Evolutionary conservation across 805 yeast genomes (phyloP).

Genomic region (Yamadazyma paraphyllophila): DNA sequence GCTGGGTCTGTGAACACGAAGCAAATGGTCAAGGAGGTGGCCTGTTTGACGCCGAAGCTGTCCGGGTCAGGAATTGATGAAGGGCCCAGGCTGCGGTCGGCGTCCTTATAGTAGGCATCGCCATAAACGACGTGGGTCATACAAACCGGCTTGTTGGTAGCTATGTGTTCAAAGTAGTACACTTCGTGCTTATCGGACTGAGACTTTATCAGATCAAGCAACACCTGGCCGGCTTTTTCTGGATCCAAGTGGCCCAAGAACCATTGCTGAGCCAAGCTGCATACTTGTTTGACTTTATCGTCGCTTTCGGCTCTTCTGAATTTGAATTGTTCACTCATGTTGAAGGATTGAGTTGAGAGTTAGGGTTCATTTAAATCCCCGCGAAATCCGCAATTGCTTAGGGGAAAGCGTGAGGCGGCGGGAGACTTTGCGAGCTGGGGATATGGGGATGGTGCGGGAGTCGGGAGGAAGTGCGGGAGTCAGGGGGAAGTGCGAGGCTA

Average conservation of each 20-base stretch:
- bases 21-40: slow-evolving; percentile 25
- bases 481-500: no score
- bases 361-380: background rate
- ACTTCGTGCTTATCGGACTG: slow-evolving; percentile 22
- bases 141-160: slow-evolving; percentile 22
- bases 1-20: slow-evolving; percentile 26
- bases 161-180: slow-evolving; percentile 25
- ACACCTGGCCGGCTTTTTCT: slow-evolving; percentile 23
- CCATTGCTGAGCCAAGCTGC: slow-evolving; percentile 2
- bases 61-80: slow-evolving; percentile 30
- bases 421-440: background rate
- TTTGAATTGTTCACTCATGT: slow-evolving; percentile 18
- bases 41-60: slow-evolving; percentile 31
- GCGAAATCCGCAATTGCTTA: slow-evolving; percentile 2
- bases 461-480: no score
- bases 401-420: background rate
- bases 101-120: slow-evolving; percentile 29
- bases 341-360: background rate
- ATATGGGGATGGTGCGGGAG: no score
- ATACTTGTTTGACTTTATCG: slow-evolving; percentile 12
- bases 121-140: slow-evolving; percentile 21
- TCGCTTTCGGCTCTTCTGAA: slow-evolving; percentile 15
- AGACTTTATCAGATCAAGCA: slow-evolving; percentile 11
- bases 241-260: slow-evolving; percentile 9
- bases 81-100: slow-evolving; percentile 22